Conservation (phyloP, 2,329 filamentous ascomycete genomes). For the Dothiorella sarmentorum region DNA sequence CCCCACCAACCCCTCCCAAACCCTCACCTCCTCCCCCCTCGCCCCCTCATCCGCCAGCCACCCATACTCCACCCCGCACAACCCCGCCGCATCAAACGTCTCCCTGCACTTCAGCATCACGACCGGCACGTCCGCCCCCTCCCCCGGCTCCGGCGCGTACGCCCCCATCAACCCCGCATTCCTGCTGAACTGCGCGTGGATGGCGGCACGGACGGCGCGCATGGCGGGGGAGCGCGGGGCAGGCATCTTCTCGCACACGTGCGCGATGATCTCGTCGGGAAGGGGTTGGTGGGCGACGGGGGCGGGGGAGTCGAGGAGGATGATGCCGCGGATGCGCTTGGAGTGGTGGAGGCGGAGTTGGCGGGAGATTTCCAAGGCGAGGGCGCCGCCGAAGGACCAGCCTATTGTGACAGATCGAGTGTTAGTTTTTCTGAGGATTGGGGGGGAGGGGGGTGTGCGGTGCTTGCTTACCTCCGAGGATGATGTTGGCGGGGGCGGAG, state of each 20-base stretch:
- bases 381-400: slow-evolving; percentile 21
- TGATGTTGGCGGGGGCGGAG: not conserved
- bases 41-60: not conserved
- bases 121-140: slow-evolving; percentile 15
- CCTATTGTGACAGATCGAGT: not conserved
- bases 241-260: not conserved
- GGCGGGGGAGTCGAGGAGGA: slow-evolving; percentile 19
- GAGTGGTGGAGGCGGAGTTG: not conserved
- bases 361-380: slow-evolving; percentile 18
- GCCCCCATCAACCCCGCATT: slow-evolving; percentile 6
- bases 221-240: not conserved
- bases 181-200: slow-evolving; percentile 10
- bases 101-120: slow-evolving; percentile 24
- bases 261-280: slow-evolving; percentile 6
- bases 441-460: not conserved
- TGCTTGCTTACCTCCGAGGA: not conserved
- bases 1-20: slow-evolving; percentile 28
- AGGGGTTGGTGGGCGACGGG: slow-evolving; percentile 17
- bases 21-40: not conserved
- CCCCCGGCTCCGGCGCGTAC: not conserved
- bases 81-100: slow-evolving; percentile 23
- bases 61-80: slow-evolving; percentile 23
- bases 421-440: not conserved
- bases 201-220: not conserved
- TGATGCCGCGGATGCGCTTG: not conserved